Evolutionary conservation across 2,329 filamentous ascomycete species (phyloP).

Genomic region (Lizonia empirigonia): DNA sequence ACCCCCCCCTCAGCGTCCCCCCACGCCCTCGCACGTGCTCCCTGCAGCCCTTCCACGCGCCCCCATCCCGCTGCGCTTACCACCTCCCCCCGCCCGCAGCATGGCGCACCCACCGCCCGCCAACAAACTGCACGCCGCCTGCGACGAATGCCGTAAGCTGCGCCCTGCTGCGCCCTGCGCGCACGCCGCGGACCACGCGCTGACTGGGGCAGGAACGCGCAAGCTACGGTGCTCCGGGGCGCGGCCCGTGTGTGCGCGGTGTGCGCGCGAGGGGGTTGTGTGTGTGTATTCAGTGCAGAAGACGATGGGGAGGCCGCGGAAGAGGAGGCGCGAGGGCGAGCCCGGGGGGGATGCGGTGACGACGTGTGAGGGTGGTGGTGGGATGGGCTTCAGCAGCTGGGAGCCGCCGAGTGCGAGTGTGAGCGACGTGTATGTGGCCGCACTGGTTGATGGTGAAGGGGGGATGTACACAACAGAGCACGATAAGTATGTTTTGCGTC

Average conservation of each 20-base stretch:
- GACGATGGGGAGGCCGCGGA: slow-evolving; percentile 58
- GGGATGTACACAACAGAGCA: no score
- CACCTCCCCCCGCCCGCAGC: no score
- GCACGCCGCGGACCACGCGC: no score
- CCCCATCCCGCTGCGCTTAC: no score
- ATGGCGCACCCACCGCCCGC: slow-evolving; percentile 27
- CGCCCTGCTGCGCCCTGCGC: not conserved
- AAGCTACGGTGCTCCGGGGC: slow-evolving; percentile 58
- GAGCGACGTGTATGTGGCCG: slow-evolving; percentile 5
- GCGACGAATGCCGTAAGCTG: slow-evolving; percentile 46
- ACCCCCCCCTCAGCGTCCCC: no score
- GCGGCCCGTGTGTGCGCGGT: slow-evolving; percentile 51
- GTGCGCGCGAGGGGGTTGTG: slow-evolving; percentile 47
- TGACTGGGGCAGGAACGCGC: slow-evolving; percentile 52
- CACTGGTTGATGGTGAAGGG: no score
- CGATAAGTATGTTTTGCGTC: no score
- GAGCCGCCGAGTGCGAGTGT: no score
- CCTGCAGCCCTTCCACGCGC: not conserved
- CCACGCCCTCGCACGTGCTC: no score
- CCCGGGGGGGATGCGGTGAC: not conserved
- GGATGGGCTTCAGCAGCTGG: not conserved
- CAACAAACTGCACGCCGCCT: slow-evolving; percentile 42
- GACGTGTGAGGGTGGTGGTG: not conserved
- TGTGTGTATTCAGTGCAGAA: slow-evolving; percentile 57
- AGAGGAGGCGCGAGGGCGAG: slow-evolving; percentile 48